Conservation (phyloP, 2,329 filamentous ascomycete species). For the Fusarium newnesense region DNA sequence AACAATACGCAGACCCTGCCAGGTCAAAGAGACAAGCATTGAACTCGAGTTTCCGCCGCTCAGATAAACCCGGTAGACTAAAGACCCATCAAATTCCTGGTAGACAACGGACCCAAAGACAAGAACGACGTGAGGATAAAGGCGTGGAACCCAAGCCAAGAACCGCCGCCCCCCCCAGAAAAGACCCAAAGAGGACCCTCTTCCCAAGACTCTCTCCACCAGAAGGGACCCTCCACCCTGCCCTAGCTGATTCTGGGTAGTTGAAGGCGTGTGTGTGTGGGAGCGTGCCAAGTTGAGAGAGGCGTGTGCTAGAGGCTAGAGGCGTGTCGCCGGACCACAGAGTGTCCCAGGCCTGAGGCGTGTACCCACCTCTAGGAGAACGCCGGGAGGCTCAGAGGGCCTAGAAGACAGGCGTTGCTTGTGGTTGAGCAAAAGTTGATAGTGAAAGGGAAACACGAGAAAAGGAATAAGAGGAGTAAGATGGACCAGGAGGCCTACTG, state of each 20-base stretch:
- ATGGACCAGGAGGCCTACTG: conserved; percentile 20
- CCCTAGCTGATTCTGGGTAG: conserved; percentile 30
- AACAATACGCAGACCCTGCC: conserved; percentile 11
- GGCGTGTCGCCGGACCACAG: conserved; percentile 22
- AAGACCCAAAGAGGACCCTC: conserved; percentile 33
- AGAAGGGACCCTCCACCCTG: conserved; percentile 29
- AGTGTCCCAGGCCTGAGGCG: conserved; percentile 13
- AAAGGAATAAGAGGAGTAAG: conserved; percentile 14
- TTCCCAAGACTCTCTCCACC: conserved; percentile 32
- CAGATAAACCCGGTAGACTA: conserved; percentile 19
- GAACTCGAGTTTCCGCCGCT: conserved; percentile 23
- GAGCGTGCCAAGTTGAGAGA: conserved; percentile 30
- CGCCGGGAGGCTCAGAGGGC: conserved; percentile 44
- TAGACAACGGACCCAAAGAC: conserved; percentile 34
- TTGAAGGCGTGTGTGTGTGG: conserved; percentile 31
- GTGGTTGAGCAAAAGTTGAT: conserved; percentile 25
- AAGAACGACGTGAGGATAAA: conserved; percentile 28
- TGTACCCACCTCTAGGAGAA: conserved; percentile 40
- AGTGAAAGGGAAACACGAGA: conserved; percentile 12
- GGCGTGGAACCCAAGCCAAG: conserved; percentile 15
- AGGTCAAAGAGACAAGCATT: conserved; percentile 33
- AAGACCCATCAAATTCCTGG: conserved; percentile 30
- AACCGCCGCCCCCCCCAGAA: conserved; percentile 30
- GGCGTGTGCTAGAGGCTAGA: conserved; percentile 22
- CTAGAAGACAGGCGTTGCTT: conserved; percentile 41